Evolutionary conservation across 352 stramenopile species (phyloP), one percentile per base, ranked within the genome.

Genomic region (Pythium sukuiense): DNA sequence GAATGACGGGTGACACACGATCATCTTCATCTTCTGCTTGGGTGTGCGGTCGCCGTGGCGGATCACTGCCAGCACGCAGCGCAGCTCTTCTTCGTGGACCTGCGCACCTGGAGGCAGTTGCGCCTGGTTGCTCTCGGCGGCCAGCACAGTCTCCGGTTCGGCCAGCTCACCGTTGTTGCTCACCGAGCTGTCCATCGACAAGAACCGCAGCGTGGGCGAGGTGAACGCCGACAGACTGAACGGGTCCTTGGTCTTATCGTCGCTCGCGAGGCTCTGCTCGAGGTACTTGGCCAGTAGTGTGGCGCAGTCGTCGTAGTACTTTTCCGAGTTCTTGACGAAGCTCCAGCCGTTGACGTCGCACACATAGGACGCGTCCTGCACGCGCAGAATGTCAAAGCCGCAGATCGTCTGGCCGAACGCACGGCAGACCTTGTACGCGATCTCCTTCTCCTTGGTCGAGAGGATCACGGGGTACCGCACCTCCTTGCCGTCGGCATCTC

Each of bases 261-360:
- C 49, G 56, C 56, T 57, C 30, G 63, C 63, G 41, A 96, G 67
- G 24, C 82, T 83, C 52, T 87, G 76, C 49, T 88, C 83, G 0
- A 96, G 60, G 60, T 92, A 96, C 64, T 93, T 86, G 24, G 74
- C 80, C 41, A 99, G 73, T 66, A 99, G 85, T 62, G 97, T 88
- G 6, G 95, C 95, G 67, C 94, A 98, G 74, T 99, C 97, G 68
- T 99, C 97, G 73, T 99, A 99, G 73, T 99, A 99, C 80, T 99
- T 99, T 61, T 98, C 88, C 52, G 95, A 99, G 67, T 99, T 99
- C 84, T 99, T 99, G 18, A 99, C 98, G 81, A 99, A 99, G 65
- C 93, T 99, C 93, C 96, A 99, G 29, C 98, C 98, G 79, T 99
- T 99, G 13, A 99, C 98, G 76, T 99, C 98, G 80, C 98, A 99